phyloP scores from a whole-genome alignment of 305 asterid genomes.

The Striga hermonthica region DNA sequence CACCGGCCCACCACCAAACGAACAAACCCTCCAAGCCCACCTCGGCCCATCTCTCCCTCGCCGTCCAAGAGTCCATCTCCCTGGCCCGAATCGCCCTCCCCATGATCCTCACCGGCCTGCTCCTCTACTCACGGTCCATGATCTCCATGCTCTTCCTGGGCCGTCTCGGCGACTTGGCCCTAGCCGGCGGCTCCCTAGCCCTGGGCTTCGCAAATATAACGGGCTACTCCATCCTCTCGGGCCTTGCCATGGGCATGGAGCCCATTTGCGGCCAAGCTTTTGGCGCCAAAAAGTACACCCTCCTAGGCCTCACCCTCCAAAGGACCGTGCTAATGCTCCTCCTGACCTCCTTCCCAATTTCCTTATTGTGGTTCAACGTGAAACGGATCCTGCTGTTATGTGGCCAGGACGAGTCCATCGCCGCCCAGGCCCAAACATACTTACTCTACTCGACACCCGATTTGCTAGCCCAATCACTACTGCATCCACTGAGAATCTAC shows the following conservation, averaged over 20 bases:
- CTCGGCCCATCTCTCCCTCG: conserved; percentile 14
- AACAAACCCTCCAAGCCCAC: background rate
- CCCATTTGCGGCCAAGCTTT: conserved; percentile 66
- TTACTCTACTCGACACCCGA: conserved; percentile 48
- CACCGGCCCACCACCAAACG: background rate
- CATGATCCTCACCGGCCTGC: conserved; percentile 51
- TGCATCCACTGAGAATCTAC: conserved; percentile 56
- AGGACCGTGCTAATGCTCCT: conserved; percentile 50
- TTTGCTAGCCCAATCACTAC: conserved; percentile 43
- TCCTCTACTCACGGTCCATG: conserved; percentile 60
- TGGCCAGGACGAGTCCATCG: conserved; percentile 51
- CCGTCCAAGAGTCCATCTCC: conserved; percentile 39
- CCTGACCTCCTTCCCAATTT: conserved; percentile 43
- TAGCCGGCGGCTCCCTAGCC: conserved; percentile 62
- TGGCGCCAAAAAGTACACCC: conserved; percentile 46
- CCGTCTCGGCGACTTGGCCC: conserved; percentile 45
- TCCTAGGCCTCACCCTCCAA: conserved; percentile 53
- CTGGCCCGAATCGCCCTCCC: conserved; percentile 49
- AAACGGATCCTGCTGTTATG: conserved; percentile 40
- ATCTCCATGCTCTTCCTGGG: conserved; percentile 66
- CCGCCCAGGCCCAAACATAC: conserved; percentile 46
- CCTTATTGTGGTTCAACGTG: conserved; percentile 53
- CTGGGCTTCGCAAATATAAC: conserved; percentile 60
- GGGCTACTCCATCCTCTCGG: conserved; percentile 57
- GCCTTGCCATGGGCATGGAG: conserved; percentile 67